phyloP scores from a whole-genome alignment of 768 basidiomycete genomes.

The Coprinopsis strossmayeri region DNA sequence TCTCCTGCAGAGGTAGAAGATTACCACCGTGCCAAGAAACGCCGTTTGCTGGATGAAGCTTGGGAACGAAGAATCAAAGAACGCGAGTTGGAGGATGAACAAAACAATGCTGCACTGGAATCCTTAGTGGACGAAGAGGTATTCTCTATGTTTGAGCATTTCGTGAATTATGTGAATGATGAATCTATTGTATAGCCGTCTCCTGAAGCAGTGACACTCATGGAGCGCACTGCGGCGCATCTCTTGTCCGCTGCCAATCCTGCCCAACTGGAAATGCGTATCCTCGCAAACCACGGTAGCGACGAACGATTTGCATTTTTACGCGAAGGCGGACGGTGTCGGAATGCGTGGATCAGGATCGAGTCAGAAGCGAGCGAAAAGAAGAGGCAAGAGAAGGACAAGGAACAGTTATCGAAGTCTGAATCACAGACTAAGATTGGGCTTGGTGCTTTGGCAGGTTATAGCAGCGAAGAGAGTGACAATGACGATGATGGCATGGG shows the following conservation, averaged over 20 bases:
- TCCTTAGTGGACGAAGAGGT: background rate
- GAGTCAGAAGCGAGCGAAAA: constrained; percentile 31
- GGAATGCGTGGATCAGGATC: constrained; percentile 49
- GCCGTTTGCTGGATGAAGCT: constrained; percentile 49
- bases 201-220: constrained; percentile 46
- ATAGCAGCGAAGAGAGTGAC: constrained; percentile 37
- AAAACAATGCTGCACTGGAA: constrained; percentile 37
- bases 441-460: constrained; percentile 43
- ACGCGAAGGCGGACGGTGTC: constrained; percentile 58
- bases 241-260: constrained; percentile 68
- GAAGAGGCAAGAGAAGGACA: constrained; percentile 25
- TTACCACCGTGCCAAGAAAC: constrained; percentile 61
- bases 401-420: constrained; percentile 21
- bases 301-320: constrained; percentile 80
- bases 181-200: constrained; percentile 40
- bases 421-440: constrained; percentile 15
- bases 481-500: constrained; percentile 22
- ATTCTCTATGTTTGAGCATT: no score
- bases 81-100: constrained; percentile 38
- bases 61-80: constrained; percentile 64
- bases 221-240: constrained; percentile 69
- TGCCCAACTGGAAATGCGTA: constrained; percentile 79
- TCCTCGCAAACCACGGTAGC: constrained; percentile 77
- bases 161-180: no score
- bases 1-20: constrained; percentile 60